Percentiles rank a stretch among this genome's conserved stretches.
Conservation (phyloP, 2,329 filamentous ascomycete genomes). For the Cadophora luteo-olivacea region DNA sequence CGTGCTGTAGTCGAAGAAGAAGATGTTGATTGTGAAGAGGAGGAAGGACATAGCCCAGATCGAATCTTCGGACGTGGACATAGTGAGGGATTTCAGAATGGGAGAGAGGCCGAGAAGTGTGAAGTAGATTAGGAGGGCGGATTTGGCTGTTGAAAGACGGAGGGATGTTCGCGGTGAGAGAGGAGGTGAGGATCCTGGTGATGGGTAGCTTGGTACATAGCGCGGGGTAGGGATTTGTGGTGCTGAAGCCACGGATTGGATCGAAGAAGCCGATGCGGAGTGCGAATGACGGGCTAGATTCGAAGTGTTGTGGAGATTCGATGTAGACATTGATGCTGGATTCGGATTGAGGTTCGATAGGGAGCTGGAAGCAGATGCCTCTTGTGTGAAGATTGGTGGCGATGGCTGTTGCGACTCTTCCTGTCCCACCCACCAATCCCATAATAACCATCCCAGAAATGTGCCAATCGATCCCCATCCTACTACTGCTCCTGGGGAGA, state of each 20-base stretch:
- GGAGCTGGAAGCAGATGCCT: constrained; percentile 42
- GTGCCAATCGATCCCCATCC: constrained; percentile 84
- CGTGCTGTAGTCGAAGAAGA: constrained; percentile 92
- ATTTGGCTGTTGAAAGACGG: constrained; percentile 84
- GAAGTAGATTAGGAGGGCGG: constrained; percentile 89
- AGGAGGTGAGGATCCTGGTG: constrained; percentile 33
- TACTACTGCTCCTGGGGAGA: constrained; percentile 90
- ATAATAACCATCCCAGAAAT: constrained; percentile 85
- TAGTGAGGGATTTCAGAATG: constrained; percentile 95
- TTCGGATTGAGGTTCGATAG: constrained; percentile 39
- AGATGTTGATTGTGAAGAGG: constrained; percentile 93
- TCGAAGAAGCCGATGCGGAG: constrained; percentile 61
- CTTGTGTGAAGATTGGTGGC: constrained; percentile 33
- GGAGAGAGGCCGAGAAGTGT: constrained; percentile 90
- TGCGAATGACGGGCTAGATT: constrained; percentile 50
- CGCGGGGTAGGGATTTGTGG: constrained; percentile 32
- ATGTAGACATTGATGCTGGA: constrained; percentile 35
- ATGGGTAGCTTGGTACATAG: constrained; percentile 44
- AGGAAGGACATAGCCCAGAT: constrained; percentile 98
- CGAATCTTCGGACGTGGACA: constrained; percentile 88
- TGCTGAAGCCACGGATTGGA: constrained; percentile 51
- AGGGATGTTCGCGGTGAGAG: constrained; percentile 57
- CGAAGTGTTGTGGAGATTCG: constrained; percentile 7
- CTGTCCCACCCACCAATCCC: constrained; percentile 88
- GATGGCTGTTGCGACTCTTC: constrained; percentile 53